Base-by-base conservation (phyloP, 768 basidiomycete genomes). In the Trametes cingulata region DNA sequence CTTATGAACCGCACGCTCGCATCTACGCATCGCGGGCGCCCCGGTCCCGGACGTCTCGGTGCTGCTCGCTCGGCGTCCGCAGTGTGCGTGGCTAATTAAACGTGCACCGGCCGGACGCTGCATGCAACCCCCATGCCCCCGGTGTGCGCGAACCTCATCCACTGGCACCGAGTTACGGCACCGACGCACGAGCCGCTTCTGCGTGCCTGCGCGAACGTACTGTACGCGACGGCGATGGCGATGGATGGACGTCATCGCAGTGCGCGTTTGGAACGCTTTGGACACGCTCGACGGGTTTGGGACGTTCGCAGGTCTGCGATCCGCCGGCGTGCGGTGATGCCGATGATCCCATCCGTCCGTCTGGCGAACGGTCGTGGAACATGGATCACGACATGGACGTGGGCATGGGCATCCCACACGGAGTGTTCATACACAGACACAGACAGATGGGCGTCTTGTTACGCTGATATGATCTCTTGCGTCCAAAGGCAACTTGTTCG, bases 391-490 rank as follows among this genome's bases (percentile, higher is more conserved):
- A 35, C 14, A 33, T n/a, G n/a, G n/a, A n/a, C n/a, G n/a, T n/a
- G n/a, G n/a, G n/a, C n/a, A n/a, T n/a, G n/a, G n/a, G n/a, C n/a
- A n/a, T n/a, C n/a, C n/a, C n/a, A n/a, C n/a, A n/a, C n/a, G n/a
- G n/a, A n/a, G n/a, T n/a, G n/a, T n/a, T n/a, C n/a, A n/a, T n/a
- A n/a, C n/a, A n/a, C n/a, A n/a, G n/a, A n/a, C n/a, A n/a, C n/a
- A n/a, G n/a, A n/a, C n/a, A n/a, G n/a, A n/a, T n/a, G n/a, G n/a
- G n/a, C 35, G 43, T 47, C 54, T 24, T 56, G 54, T 47, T 39
- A 33, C 53, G 53, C 53, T 55, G 53, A 55, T 55, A 37, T 35
- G 45, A 56, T 56, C 54, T 37, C 50, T 35, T 39, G 1, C 6
- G 36, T 14, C 50, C 50, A 20, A 51, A 51, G 12, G 36, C 35